Evolutionary conservation across 164 flowering plant genomes (phyloP), one percentile per base, ranked within the genome.

Genomic region (Piper longum): DNA sequence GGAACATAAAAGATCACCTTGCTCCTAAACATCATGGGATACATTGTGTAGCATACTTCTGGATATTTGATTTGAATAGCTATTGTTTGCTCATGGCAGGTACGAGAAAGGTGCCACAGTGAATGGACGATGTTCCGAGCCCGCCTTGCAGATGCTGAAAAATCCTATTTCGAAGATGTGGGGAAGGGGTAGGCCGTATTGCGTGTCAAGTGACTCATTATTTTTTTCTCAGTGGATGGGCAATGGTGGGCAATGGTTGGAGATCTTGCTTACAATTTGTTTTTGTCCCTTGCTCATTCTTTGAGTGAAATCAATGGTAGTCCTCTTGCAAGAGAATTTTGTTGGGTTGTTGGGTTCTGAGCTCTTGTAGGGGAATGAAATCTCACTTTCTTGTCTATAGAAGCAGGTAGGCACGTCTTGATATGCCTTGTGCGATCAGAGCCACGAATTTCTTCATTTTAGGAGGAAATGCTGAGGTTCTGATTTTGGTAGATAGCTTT

Each of bases 91-190:
- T 12, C 11, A 36, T 9, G 19, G 39, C 83, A 91, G 98, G 98
- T 91, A 55, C 79, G 92, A 76, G 82, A 77, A 44, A 80, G 96
- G 72, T 93, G 98, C 79, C 83, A 55, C 76, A 79, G 66, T 13
- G 98, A 92, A 77, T 92, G 96, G 97, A 72, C 81, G 5, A 68
- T 74, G 67, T 93, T 93, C 61, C 92, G 74, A 73, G 62, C 74
- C 44, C 97, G 96, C 17, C 84, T 92, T 56, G 73, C 75, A 0
- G 69, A 63, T 65, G 97, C 98, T 39, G 95, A 89, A 48, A 69
- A 75, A 68, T 80, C 74, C 48, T 92, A 88, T 68, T 64, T 80
- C 56, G 71, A 74, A 51, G 80, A 77, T 64, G 39, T 64, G 19
- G 79, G 74, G 60, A 82, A 55, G 58, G 69, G 67, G 54, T 71